Percentiles rank a stretch among this genome's conserved stretches.
phyloP scores from a whole-genome alignment of 768 basidiomycete species.

The Serendipita indica region DNA sequence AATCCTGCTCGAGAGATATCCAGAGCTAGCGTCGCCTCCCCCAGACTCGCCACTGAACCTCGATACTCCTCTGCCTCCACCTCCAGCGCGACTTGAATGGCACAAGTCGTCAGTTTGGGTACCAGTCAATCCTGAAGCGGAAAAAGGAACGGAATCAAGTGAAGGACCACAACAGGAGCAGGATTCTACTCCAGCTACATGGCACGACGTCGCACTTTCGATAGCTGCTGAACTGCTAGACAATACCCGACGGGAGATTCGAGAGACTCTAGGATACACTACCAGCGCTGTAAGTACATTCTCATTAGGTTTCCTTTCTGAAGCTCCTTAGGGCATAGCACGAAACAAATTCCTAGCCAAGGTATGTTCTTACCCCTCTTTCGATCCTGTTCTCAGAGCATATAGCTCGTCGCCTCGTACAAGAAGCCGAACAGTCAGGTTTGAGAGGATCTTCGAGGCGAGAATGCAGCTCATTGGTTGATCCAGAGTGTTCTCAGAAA shows the following conservation, averaged over 20 bases:
- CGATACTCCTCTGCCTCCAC: constrained; percentile 64
- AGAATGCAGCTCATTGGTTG: not conserved
- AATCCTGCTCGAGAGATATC: constrained; percentile 55
- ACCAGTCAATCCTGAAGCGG: constrained; percentile 23
- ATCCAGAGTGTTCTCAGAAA: constrained; percentile 69
- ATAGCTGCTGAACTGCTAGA: constrained; percentile 79
- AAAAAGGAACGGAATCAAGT: constrained; percentile 11
- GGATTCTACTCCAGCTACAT: constrained; percentile 31
- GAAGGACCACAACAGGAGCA: constrained; percentile 21
- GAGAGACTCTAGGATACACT: constrained; percentile 69
- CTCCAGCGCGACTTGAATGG: constrained; percentile 46
- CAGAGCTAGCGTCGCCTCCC: constrained; percentile 60
- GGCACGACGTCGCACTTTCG: constrained; percentile 87
- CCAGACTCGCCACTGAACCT: constrained; percentile 48
- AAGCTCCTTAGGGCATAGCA: constrained; percentile 57
- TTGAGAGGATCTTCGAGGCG: constrained; percentile 13
- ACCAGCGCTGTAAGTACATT: constrained; percentile 65
- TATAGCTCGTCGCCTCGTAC: constrained; percentile 74
- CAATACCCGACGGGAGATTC: constrained; percentile 54
- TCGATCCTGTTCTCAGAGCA: not conserved
- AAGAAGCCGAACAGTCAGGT: constrained; percentile 84
- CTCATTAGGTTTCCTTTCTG: not conserved
- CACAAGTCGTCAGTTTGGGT: constrained; percentile 43
- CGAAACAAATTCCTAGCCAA: constrained; percentile 94
- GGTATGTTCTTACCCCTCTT: constrained; percentile 27